Conservation (phyloP, 352 stramenopile genomes). For the Globisporangium lucens region DNA sequence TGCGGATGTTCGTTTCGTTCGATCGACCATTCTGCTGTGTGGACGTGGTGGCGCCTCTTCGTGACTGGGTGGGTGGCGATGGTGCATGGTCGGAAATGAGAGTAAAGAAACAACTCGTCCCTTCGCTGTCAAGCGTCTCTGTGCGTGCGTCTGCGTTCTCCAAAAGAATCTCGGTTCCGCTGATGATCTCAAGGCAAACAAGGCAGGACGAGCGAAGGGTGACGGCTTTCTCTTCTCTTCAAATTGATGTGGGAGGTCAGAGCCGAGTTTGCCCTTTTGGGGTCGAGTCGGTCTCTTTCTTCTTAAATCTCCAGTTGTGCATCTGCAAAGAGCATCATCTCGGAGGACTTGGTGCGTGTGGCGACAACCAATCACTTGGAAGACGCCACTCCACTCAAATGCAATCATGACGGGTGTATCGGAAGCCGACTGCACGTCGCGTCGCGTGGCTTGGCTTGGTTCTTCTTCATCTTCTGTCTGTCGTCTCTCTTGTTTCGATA, state of each 20-base stretch:
- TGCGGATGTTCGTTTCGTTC: neutral
- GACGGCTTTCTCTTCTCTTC: constrained; percentile 68
- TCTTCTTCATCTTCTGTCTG: neutral
- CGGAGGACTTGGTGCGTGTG: constrained; percentile 87
- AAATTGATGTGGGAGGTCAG: constrained; percentile 67
- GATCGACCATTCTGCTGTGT: neutral
- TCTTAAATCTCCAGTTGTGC: constrained; percentile 80
- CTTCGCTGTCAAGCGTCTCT: neutral
- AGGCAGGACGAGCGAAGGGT: neutral
- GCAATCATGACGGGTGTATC: constrained; percentile 84
- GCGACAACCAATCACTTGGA: constrained; percentile 17
- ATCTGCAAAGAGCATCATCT: constrained; percentile 43
- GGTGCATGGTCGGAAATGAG: constrained; percentile 77
- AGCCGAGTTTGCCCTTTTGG: neutral
- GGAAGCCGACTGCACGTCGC: constrained; percentile 19
- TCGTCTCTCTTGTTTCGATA: neutral
- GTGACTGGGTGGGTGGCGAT: neutral
- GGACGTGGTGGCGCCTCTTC: neutral
- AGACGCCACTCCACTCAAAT: constrained; percentile 82
- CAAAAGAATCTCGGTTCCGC: neutral
- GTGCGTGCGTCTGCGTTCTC: neutral
- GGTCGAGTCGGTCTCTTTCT: constrained; percentile 1
- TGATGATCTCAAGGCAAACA: neutral
- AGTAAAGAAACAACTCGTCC: constrained; percentile 53
- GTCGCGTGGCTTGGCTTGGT: constrained; percentile 5